Conservation (phyloP, 139 green algal species). For the Chlorella sp. region DNA sequence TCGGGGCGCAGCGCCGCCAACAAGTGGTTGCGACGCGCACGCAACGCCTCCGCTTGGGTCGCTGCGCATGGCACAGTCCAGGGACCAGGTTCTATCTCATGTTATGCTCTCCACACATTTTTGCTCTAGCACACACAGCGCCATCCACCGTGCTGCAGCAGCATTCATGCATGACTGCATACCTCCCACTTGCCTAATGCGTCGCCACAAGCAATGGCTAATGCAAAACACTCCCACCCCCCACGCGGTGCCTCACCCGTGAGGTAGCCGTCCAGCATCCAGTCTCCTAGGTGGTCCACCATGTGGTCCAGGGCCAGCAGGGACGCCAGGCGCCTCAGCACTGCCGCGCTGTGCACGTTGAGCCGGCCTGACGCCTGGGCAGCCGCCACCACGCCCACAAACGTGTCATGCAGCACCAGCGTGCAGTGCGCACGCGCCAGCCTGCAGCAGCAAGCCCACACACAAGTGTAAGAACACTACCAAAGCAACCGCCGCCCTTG, state of each 20-base stretch:
- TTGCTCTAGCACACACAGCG: too few species aligned
- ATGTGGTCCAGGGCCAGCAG: constrained; percentile 60
- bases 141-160: too few species aligned
- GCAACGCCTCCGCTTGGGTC: constrained; percentile 42
- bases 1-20: constrained; percentile 66
- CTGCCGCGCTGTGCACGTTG: constrained; percentile 10
- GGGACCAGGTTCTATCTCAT: too few species aligned
- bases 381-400: constrained; percentile 20
- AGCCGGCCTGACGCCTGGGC: constrained; percentile 13
- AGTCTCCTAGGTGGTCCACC: constrained; percentile 41
- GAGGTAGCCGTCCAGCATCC: constrained; percentile 64
- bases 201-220: too few species aligned
- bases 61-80: constrained; percentile 22
- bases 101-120: too few species aligned
- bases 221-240: too few species aligned
- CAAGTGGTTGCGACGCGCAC: constrained; percentile 45
- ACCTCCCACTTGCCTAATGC: too few species aligned
- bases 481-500: too few species aligned
- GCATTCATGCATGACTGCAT: too few species aligned
- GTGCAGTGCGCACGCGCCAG: constrained; percentile 44
- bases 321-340: constrained; percentile 50
- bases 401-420: constrained; percentile 53
- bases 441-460: neutral
- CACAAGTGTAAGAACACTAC: too few species aligned
- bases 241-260: neutral